Evolutionary conservation across 805 yeast species (phyloP), one percentile per base, ranked within the genome.

Genomic region (Zygosaccharomyces bailii): DNA sequence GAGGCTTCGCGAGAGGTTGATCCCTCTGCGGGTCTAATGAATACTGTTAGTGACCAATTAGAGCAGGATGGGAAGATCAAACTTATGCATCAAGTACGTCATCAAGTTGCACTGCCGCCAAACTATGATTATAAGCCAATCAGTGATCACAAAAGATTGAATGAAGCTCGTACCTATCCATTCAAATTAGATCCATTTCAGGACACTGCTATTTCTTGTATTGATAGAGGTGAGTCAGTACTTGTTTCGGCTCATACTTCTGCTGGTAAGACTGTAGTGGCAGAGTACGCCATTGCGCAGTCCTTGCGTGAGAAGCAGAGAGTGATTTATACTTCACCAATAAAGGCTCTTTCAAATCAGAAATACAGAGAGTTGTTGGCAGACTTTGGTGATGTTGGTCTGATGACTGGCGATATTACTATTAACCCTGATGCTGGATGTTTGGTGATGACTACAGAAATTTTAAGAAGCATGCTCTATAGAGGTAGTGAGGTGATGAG

Each of bases 321-420:
- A 64, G 97, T 90, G 42, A 90, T 90, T 49, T 90, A 90, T 61
- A 90, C 97, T 0, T 89, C 96, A 4, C 97, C 97, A 3, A 90
- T 90, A 63, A 90, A 90, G 63, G 97, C 97, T 0, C 75, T 90
- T 65, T 86, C 96, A 56, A 90, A 90, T 65, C 98, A 90, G 68
- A 90, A 90, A 61, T 90, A 86, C 61, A 78, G 98, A 69, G 98
- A 90, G 65, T 72, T 93, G 54, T 72, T 83, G 45, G 95, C 96
- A 2, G 96, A 90, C 59, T 87, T 93, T 71, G 91, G 93, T 17
- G 98, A 93, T 64, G 98, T 93, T 23, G 99, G 99, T 40, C 75
- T 93, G 49, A 93, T 93, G 95, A 93, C 99, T 9, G 99, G 99
- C 66, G 99, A 93, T 75, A 96, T 93, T 35, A 91, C 97, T 19